Base-by-base conservation (phyloP, 257 asterid species). In the Catharanthus roseus region DNA sequence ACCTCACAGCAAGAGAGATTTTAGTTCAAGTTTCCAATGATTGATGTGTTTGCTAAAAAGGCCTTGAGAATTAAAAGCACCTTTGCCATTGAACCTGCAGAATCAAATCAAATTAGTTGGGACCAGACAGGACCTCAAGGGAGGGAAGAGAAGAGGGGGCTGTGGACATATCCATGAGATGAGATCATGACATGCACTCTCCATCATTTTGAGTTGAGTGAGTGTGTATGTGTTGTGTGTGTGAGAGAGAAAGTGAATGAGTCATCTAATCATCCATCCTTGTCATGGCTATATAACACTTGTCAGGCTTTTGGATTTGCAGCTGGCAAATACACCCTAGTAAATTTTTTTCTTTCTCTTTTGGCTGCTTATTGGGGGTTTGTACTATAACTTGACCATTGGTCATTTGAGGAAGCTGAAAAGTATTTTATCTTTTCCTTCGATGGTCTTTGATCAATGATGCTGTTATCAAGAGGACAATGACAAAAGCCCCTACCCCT, bases 1-100 rank as follows among this genome's bases (percentile, higher is more conserved):
- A 50, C 45, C 15, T 31, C 51, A 62, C 63, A 45, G 28, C 12
- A 28, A 21, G 6, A 26, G 6, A n/a, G 51, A 36, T 56, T 54
- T 11, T 9, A 61, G 16, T 78, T 74, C 82, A 78, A 74, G 79
- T 65, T 74, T 33, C 82, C 71, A 74, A 78, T 74, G 79, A 78
- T 78, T 78, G 78, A 73, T 24, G 56, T 73, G 78, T 69, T 57
- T 69, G 78, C 68, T 44, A 69, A n/a, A 61, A 72, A 55, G 66
- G 68, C 38, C 56, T 65, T 71, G 23, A 61, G 64, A 55, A 68
- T 45, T 29, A 19, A 65, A 76, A 56, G 67, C 28, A 69, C 28
- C 64, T 38, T 58, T 39, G 61, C 62, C 33, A 29, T 13, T 21
- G 8, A 55, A 33, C 18, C 65, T 44, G 44, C 69, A 72, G 77